Percentiles rank a stretch among this genome's conserved stretches.
These are phyloP conservation scores for Posidonia oceanica DNA, from an alignment of 116 monocot species.

Conservation along the genomic window DNA sequence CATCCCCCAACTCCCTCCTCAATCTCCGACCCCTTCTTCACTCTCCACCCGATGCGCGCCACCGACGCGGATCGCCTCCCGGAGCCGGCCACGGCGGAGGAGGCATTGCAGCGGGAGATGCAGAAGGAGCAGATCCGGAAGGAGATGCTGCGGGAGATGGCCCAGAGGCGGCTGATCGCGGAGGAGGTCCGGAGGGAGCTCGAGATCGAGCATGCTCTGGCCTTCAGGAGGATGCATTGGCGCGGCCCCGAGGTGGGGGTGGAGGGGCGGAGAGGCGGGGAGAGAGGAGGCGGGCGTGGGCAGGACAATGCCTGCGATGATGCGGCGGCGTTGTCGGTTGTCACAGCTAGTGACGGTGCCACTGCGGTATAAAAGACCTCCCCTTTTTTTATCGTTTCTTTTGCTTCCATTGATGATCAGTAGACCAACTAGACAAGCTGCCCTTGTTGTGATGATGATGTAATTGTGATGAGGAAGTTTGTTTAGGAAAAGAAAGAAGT, in stretches of 20 bases:
- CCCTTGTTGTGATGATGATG: too few relatives aligned
- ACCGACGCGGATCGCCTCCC: background rate
- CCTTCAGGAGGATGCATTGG: background rate
- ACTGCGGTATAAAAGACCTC: too few relatives aligned
- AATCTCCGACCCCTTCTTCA: background rate
- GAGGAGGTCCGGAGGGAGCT: constrained; percentile 6
- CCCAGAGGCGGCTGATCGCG: background rate
- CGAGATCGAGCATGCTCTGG: background rate
- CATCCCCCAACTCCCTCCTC: background rate
- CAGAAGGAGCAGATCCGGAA: constrained; percentile 1
- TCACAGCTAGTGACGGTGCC: too few relatives aligned
- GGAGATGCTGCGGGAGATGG: constrained; percentile 8
- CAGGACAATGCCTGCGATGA: background rate
- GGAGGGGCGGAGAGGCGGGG: background rate
- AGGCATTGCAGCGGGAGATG: background rate
- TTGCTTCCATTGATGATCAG: too few relatives aligned
- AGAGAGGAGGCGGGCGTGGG: background rate
- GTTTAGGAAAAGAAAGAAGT: too few relatives aligned
- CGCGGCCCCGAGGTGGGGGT: background rate
- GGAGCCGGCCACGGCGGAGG: background rate
- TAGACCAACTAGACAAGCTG: too few relatives aligned
- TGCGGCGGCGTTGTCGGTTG: too few relatives aligned
- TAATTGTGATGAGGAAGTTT: too few relatives aligned
- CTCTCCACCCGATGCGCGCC: too few relatives aligned
- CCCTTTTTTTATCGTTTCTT: too few relatives aligned